Percentiles rank a stretch among this genome's conserved stretches.
phyloP scores from a whole-genome alignment of 345 rosid genomes.

The Dipteronia dyeriana region DNA sequence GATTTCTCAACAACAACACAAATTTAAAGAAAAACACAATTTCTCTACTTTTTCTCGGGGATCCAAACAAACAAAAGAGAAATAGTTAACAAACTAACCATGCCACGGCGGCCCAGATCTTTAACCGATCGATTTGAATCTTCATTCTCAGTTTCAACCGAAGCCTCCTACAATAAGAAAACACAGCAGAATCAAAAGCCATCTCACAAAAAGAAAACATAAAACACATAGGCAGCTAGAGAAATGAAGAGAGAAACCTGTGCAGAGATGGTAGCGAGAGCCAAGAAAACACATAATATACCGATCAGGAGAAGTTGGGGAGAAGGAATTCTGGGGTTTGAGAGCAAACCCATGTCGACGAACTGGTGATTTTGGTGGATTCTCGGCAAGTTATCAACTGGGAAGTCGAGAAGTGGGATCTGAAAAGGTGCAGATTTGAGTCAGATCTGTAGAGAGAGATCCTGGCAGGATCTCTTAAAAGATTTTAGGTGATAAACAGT shows the following conservation, averaged over 20 bases:
- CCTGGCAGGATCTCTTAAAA: not conserved
- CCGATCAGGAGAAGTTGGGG: conserved; percentile 34
- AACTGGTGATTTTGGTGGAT: not conserved
- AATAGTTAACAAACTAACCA: conserved; percentile 43
- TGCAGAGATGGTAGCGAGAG: conserved; percentile 39
- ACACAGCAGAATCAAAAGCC: not conserved
- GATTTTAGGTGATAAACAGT: not conserved
- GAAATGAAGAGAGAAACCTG: conserved; percentile 34
- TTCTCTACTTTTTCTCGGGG: not conserved
- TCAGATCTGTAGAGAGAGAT: conserved; percentile 10
- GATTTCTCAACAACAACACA: not conserved
- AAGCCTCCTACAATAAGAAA: conserved; percentile 42
- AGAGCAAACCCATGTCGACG: conserved; percentile 42
- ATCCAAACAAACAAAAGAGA: not conserved
- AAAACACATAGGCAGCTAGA: not conserved
- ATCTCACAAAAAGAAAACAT: not conserved
- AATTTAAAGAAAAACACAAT: not conserved
- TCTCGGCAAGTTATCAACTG: not conserved
- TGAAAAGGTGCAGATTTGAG: not conserved
- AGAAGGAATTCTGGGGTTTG: conserved; percentile 27
- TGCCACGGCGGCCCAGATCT: conserved; percentile 94
- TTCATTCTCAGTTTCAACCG: conserved; percentile 46
- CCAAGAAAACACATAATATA: conserved; percentile 29
- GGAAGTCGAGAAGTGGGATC: not conserved
- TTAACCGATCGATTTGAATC: conserved; percentile 46